Conservation (phyloP, 352 stramenopile species). For the Pilasporangium apinafurcum region DNA sequence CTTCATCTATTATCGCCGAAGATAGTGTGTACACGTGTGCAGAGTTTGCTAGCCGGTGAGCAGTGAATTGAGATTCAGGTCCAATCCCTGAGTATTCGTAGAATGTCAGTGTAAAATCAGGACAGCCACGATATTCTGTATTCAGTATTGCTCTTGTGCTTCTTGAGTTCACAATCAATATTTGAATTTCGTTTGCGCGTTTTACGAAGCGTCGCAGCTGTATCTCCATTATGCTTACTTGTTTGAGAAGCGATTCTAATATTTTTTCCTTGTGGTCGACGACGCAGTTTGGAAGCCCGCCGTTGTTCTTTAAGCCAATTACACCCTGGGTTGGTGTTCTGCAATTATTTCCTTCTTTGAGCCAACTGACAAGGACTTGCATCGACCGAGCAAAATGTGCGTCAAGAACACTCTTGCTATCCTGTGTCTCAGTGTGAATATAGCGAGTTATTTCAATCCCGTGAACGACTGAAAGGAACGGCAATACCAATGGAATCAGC, state of each 20-base stretch:
- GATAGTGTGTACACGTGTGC: too few relatives aligned
- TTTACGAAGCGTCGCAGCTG: neutral
- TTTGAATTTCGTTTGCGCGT: slow-evolving; percentile 1
- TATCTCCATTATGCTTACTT: neutral
- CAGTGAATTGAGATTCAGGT: too few relatives aligned
- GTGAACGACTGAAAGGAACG: slow-evolving; percentile 7
- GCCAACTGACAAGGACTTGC: slow-evolving; percentile 3
- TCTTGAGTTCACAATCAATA: too few relatives aligned
- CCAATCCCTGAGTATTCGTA: too few relatives aligned
- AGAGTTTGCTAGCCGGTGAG: too few relatives aligned
- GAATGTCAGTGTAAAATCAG: too few relatives aligned
- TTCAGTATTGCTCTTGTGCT: too few relatives aligned
- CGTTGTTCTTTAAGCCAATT: slow-evolving; percentile 11
- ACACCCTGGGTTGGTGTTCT: slow-evolving; percentile 12
- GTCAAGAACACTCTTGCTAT: slow-evolving; percentile 15
- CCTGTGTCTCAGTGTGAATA: slow-evolving; percentile 23
- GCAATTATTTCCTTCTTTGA: slow-evolving; percentile 12
- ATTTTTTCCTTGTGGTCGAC: slow-evolving; percentile 3
- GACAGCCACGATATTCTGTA: too few relatives aligned
- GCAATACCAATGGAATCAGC: slow-evolving; percentile 8
- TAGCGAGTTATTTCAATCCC: slow-evolving; percentile 9
- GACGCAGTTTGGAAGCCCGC: slow-evolving; percentile 12
- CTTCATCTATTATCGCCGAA: too few relatives aligned
- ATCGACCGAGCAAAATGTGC: slow-evolving; percentile 17
- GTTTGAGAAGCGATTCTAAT: neutral